Evolutionary conservation across 208 protist genomes (phyloP), one percentile per base, ranked within the genome.

Genomic region (Leishmania aethiopica): DNA sequence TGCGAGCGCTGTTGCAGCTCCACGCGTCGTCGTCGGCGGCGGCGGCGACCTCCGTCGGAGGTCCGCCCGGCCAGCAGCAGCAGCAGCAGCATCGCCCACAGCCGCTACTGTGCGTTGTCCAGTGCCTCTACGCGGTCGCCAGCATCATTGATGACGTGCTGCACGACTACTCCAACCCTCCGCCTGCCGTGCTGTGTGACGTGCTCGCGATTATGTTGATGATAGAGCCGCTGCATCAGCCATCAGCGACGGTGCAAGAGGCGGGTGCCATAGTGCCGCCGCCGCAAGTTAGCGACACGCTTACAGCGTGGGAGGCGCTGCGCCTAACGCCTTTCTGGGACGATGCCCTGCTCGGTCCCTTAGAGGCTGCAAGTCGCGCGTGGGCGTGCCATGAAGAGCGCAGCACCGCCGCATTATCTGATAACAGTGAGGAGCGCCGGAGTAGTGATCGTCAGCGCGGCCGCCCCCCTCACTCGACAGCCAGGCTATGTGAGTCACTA

Each of bases 111-210:
- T 74, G 66, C 47, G 62, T 91, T 10, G 84, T 77, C 59, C 85
- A 88, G 66, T 78, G 81, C 35, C 80, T 92, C 76, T 85, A 81
- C 37, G 77, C 80, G 32, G 59, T 86, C 11, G 84, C 78, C 3
- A 81, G 80, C 47, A 77, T 86, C 42, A 75, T 91, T 42, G 89
- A 92, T 75, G 83, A 88, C 72, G 10, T 92, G 22, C 69, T 94
- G 82, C 91, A 94, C 79, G 87, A 94, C 79, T 94, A 92, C 81
- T 49, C 57, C 25, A 75, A 80, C 35, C 81, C 81, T 3, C 85
- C 79, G 6, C 89, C 89, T 19, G 77, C 77, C 6, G 74, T 66
- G 7, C 67, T 94, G 49, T 91, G 88, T 40, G 83, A 86, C 32
- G 57, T 85, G 3, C 86, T 93, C 35, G 84, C 80, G 17, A 64